These are phyloP conservation scores for Globisporangium emineosum DNA, from an alignment of 352 stramenopile genomes.

Conservation along the genomic window DNA sequence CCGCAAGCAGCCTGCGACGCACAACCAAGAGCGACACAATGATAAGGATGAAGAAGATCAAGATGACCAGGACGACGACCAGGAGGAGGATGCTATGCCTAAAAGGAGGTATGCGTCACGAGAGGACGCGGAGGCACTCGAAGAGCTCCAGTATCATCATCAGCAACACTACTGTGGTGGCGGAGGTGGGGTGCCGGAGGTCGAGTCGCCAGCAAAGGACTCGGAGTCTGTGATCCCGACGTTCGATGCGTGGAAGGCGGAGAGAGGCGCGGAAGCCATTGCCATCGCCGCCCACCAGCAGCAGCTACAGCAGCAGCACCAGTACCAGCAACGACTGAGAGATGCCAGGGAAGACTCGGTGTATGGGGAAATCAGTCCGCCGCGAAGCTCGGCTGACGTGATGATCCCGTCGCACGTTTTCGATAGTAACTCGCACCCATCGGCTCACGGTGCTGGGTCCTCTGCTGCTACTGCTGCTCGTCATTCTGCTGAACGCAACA, in stretches of 20 bases:
- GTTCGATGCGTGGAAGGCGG: slow-evolving; percentile 25
- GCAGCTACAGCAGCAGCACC: not conserved
- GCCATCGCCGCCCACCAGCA: slow-evolving; percentile 4
- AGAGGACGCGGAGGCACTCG: slow-evolving; percentile 16
- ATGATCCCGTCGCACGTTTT: slow-evolving; percentile 14
- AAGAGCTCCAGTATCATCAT: slow-evolving; percentile 12
- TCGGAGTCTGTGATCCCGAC: slow-evolving; percentile 14
- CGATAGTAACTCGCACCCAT: not conserved
- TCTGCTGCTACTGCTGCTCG: not conserved
- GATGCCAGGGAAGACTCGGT: slow-evolving; percentile 4
- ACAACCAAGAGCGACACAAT: slow-evolving; percentile 30
- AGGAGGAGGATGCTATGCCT: not conserved
- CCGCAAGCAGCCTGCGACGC: slow-evolving; percentile 8
- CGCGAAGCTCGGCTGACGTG: slow-evolving; percentile 7
- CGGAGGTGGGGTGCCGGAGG: slow-evolving; percentile 11
- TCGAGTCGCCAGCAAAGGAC: slow-evolving; percentile 16
- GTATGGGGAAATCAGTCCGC: slow-evolving; percentile 1
- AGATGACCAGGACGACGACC: not conserved
- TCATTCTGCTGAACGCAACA: slow-evolving; percentile 20
- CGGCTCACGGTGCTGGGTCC: not conserved
- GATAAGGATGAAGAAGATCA: slow-evolving; percentile 26
- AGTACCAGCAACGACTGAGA: not conserved
- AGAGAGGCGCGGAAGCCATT: not conserved
- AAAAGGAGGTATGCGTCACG: not conserved
- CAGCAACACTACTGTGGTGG: slow-evolving; percentile 6